Percentiles rank a stretch among this genome's conserved stretches.
phyloP scores from a whole-genome alignment of 495 filamentous ascomycete genomes.

The Penicillium riverlandense region DNA sequence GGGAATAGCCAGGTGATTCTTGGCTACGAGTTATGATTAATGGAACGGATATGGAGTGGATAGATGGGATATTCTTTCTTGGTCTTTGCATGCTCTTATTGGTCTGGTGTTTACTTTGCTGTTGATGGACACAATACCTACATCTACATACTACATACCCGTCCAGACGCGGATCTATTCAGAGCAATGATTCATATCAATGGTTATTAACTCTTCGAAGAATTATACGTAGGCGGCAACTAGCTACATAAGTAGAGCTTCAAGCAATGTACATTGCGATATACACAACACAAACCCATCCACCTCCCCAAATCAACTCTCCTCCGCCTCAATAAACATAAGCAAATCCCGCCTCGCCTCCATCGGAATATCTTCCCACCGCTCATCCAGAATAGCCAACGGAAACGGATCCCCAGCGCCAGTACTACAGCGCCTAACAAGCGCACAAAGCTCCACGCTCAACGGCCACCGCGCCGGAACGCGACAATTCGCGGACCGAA shows the following conservation, averaged over 20 bases:
- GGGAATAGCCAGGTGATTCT: background rate
- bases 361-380: constrained; percentile 25
- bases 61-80: background rate
- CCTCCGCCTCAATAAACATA: constrained; percentile 15
- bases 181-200: too few species aligned
- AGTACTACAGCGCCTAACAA: constrained; percentile 18
- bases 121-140: background rate
- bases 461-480: constrained; percentile 28
- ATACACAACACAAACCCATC: too few species aligned
- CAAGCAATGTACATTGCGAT: too few species aligned
- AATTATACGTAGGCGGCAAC: too few species aligned
- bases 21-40: constrained; percentile 7
- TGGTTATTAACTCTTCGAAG: too few species aligned
- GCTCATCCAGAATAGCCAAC: constrained; percentile 18
- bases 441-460: constrained; percentile 15
- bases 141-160: too few species aligned
- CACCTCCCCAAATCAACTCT: background rate
- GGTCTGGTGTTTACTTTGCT: background rate
- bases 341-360: constrained; percentile 10
- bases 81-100: too few species aligned
- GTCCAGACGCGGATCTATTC: too few species aligned
- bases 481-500: constrained; percentile 23
- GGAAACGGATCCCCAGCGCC: constrained; percentile 29
- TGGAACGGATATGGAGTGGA: background rate
- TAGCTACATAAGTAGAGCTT: too few species aligned